phyloP scores from a whole-genome alignment of 2,329 filamentous ascomycete species.

The Ciborinia camelliae region DNA sequence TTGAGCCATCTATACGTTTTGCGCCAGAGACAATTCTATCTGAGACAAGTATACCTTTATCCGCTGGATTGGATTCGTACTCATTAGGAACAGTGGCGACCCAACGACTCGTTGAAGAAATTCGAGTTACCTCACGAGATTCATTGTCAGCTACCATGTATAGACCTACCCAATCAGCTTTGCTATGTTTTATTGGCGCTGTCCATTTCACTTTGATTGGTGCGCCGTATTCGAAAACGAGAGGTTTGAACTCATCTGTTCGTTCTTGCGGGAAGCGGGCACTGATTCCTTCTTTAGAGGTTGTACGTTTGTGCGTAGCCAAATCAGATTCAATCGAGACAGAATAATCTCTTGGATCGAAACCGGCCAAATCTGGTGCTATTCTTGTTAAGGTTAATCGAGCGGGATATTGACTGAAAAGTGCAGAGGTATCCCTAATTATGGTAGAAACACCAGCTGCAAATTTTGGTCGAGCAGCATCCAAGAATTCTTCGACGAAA shows the following conservation, averaged over 20 bases:
- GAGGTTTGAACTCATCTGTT: constrained; percentile 63
- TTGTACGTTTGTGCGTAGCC: constrained; percentile 55
- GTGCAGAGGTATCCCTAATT: constrained; percentile 78
- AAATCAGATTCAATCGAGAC: constrained; percentile 61
- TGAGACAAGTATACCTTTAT: constrained; percentile 70
- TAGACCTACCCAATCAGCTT: constrained; percentile 91
- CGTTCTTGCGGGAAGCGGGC: constrained; percentile 63
- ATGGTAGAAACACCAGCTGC: constrained; percentile 83
- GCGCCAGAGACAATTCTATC: constrained; percentile 55
- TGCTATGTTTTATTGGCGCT: constrained; percentile 81
- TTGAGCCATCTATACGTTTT: constrained; percentile 46
- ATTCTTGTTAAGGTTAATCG: constrained; percentile 79
- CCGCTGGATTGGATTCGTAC: constrained; percentile 72
- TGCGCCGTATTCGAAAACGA: constrained; percentile 83
- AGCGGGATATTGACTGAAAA: constrained; percentile 87
- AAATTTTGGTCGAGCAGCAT: constrained; percentile 79
- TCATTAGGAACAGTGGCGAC: constrained; percentile 71
- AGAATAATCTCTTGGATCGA: constrained; percentile 76
- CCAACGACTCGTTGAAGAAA: constrained; percentile 88
- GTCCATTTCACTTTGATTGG: constrained; percentile 89
- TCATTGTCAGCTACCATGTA: constrained; percentile 96
- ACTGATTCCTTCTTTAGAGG: constrained; percentile 69
- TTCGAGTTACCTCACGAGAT: constrained; percentile 76
- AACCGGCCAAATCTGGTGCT: constrained; percentile 74
- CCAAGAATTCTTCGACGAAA: constrained; percentile 87